Conservation (phyloP, 495 filamentous ascomycete genomes). For the Aspergillus affinis region DNA sequence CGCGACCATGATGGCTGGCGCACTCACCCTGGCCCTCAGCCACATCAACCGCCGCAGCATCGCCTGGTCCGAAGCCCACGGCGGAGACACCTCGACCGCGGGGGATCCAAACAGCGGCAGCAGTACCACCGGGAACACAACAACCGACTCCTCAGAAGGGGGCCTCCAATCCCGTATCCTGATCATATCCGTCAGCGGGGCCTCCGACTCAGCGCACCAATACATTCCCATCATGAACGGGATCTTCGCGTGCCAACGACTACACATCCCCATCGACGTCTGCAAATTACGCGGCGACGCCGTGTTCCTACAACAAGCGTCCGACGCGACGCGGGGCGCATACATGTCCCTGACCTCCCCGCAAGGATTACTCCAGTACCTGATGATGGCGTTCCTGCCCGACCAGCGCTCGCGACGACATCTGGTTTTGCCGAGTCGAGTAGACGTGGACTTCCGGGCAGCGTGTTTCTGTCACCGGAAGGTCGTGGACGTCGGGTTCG, state of each 20-base stretch:
- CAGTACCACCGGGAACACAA: slow-evolving; percentile 33
- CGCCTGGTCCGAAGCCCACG: slow-evolving; percentile 47
- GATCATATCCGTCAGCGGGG: slow-evolving; percentile 79
- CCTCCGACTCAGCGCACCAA: slow-evolving; percentile 78
- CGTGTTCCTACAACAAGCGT: slow-evolving; percentile 93
- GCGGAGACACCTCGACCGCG: slow-evolving; percentile 31
- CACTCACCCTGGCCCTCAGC: slow-evolving; percentile 81
- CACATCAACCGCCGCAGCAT: slow-evolving; percentile 72
- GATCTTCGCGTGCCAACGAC: slow-evolving; percentile 87
- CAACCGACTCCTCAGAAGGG: slow-evolving; percentile 39
- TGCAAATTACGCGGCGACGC: slow-evolving; percentile 79
- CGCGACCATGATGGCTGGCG: slow-evolving; percentile 84
- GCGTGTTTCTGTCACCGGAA: slow-evolving; percentile 95
- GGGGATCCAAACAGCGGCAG: slow-evolving; percentile 16
- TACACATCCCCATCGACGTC: slow-evolving; percentile 86
- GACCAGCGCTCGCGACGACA: slow-evolving; percentile 65
- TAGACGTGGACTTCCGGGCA: slow-evolving; percentile 90
- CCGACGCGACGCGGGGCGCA: slow-evolving; percentile 83
- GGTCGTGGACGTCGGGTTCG: slow-evolving; percentile 89
- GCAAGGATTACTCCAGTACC: slow-evolving; percentile 75
- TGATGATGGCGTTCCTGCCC: slow-evolving; percentile 92
- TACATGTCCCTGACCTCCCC: slow-evolving; percentile 73
- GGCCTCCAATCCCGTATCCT: slow-evolving; percentile 80
- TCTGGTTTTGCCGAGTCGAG: slow-evolving; percentile 75
- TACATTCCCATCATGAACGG: slow-evolving; percentile 98